These are phyloP conservation scores for Yarrowia yakushimensis DNA, from an alignment of 805 yeast genomes.

Conservation along the genomic window DNA sequence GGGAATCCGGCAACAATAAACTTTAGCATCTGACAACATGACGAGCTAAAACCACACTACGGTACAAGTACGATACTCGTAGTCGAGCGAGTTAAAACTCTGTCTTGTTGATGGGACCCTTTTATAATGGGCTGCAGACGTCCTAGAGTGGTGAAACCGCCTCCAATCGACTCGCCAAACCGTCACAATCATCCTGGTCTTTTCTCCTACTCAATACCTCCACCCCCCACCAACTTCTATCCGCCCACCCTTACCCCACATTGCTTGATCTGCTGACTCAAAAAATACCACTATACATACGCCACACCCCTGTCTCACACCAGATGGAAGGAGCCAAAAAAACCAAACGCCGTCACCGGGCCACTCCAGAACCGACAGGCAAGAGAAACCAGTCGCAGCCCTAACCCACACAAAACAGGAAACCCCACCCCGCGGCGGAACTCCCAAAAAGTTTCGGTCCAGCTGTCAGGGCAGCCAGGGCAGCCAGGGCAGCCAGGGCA, in stretches of 20 bases:
- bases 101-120: not conserved
- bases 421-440: no score
- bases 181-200: no score
- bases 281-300: not conserved
- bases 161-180: not conserved
- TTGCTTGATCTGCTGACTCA: constrained; percentile 7
- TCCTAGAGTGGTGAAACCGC: no score
- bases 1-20: not conserved
- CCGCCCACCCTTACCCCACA: constrained; percentile 10
- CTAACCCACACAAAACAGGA: no score
- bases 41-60: not conserved
- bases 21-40: not conserved
- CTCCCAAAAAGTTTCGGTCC: no score
- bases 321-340: not conserved
- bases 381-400: no score
- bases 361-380: not conserved
- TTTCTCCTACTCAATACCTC: no score
- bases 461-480: no score
- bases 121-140: no score
- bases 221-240: not conserved
- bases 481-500: no score
- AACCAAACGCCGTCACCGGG: not conserved
- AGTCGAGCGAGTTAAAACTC: not conserved
- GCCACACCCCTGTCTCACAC: constrained; percentile 2
- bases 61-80: no score